Conservation (phyloP, 2,329 filamentous ascomycete genomes). For the Sporothrix schenckii region DNA sequence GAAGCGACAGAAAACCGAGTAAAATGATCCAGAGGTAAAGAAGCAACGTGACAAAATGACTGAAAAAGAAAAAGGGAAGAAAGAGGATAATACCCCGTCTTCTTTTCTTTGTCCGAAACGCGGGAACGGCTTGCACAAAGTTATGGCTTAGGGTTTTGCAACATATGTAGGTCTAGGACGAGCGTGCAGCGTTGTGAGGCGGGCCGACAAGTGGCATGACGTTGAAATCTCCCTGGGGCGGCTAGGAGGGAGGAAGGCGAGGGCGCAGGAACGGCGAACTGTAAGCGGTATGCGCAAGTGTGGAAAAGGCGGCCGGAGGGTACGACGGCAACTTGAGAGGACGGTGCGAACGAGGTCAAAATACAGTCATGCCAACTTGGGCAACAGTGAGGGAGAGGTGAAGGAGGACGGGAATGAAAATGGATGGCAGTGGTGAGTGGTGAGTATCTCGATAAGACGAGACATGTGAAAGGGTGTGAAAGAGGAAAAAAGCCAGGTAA, state of each 20-base stretch:
- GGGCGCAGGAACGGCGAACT: neutral
- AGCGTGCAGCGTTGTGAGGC: conserved; percentile 11
- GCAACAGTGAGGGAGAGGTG: neutral
- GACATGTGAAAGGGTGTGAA: neutral
- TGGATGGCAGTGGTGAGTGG: neutral
- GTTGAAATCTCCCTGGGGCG: conserved; percentile 16
- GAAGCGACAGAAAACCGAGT: neutral
- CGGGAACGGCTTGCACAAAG: neutral
- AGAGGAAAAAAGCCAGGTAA: neutral
- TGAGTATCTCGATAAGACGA: neutral
- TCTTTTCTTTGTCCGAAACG: conserved; percentile 23
- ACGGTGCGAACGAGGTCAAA: neutral
- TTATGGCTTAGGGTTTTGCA: neutral
- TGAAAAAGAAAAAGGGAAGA: neutral
- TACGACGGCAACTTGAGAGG: neutral
- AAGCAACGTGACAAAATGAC: neutral
- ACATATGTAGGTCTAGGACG: conserved; percentile 1
- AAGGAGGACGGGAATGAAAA: neutral
- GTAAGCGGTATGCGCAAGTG: conserved; percentile 25
- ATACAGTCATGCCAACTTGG: conserved; percentile 1
- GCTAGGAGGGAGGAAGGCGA: neutral
- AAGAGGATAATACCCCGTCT: neutral
- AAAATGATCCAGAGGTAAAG: neutral
- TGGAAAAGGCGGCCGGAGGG: neutral
- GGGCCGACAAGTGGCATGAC: conserved; percentile 24